Base-by-base conservation (phyloP, 306 rosid species). In the Vigna mungo region DNA sequence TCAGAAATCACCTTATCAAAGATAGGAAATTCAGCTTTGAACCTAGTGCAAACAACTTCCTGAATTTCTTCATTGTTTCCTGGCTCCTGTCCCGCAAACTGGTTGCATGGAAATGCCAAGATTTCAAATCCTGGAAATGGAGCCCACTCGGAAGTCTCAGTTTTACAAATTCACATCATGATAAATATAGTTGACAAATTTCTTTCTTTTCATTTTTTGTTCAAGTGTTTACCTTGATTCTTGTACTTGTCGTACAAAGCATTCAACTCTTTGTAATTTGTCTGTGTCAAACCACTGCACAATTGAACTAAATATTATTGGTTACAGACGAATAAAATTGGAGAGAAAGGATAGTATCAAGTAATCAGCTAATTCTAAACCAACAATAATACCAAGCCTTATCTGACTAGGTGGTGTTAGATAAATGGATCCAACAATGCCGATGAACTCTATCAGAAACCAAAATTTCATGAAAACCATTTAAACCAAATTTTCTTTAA, bases 61-160 rank as follows among this genome's bases (percentile, higher is more conserved):
- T 90, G 90, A 83, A 93, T 93, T 82, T 88, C 87, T 53, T 93
- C 96, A 72, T 78, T 91, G 89, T 32, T 77, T 83, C 97, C 98
- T 0, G 98, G 97, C 80, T 93, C 98, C 87, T 91, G 97, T 75
- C 90, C 87, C 55, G 69, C 86, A 87, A 93, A 91, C 83, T 93
- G 98, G 82, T 93, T 93, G 93, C 98, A 93, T 72, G 98, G 98
- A 88, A 93, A 93, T 71, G 98, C 98, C 94, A 91, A 88, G 79
- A 93, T 93, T 86, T 91, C 96, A 61, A 93, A 73, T 68, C 89
- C 98, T 93, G 55, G 47, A 66, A 66, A 73, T 9, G 49, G 49
- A 44, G 1, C 12, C 46, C 56, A 80, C 7, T 60, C 47, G 65
- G 9, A 17, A 59, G 71, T 51, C n/a, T 49, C 12, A 37, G 47